phyloP scores from a whole-genome alignment of 306 rosid genomes.

The Pterocarpus santalinus region DNA sequence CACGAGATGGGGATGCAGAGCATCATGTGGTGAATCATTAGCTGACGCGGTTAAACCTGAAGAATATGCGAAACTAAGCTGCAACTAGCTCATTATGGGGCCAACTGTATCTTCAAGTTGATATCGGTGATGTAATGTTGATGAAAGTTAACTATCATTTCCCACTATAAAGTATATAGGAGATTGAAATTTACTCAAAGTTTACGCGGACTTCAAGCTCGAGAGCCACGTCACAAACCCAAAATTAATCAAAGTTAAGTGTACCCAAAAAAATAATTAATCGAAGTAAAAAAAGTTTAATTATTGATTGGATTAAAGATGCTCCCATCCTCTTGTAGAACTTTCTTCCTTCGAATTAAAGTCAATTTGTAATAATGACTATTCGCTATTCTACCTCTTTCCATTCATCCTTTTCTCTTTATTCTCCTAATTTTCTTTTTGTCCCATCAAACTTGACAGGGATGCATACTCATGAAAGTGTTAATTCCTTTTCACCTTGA shows the following conservation, averaged over 20 bases:
- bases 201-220: conserved; percentile 2
- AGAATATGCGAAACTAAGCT: conserved; percentile 18
- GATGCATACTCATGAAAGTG: conserved; percentile 30
- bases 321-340: not conserved
- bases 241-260: not conserved
- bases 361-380: conserved; percentile 33
- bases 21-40: not conserved
- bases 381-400: not conserved
- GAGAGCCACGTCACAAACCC: not conserved
- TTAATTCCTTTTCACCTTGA: not conserved
- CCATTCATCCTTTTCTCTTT: conserved; percentile 2
- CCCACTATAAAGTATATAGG: conserved; percentile 38
- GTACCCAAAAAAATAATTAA: not conserved
- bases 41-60: conserved; percentile 5
- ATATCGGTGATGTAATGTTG: conserved; percentile 50
- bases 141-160: conserved; percentile 41
- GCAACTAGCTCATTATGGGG: not conserved
- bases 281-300: not conserved
- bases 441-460: conserved; percentile 19
- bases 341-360: conserved; percentile 43
- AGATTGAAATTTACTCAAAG: conserved; percentile 19
- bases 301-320: conserved; percentile 31
- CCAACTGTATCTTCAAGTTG: not conserved
- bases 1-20: not conserved
- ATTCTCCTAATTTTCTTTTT: not conserved